These are phyloP conservation scores for Hortaea werneckii DNA, from an alignment of 2,329 filamentous ascomycete species.

Conservation along the genomic window DNA sequence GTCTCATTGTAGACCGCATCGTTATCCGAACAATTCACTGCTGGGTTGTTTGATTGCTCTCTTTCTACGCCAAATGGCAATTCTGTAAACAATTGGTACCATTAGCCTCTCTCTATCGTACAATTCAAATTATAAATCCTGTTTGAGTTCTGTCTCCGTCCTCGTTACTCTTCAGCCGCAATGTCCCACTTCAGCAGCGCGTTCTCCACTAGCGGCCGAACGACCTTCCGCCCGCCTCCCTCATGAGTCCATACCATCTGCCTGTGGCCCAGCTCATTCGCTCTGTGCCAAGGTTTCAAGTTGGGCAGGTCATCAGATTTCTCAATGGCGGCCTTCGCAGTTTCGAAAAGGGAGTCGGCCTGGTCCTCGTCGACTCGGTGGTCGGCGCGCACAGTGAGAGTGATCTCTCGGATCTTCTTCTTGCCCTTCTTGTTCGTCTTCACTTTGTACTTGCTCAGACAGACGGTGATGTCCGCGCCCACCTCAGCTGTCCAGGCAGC, in stretches of 20 bases:
- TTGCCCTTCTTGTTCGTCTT: constrained; percentile 29
- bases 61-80: too few relatives aligned
- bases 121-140: too few relatives aligned
- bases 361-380: constrained; percentile 35
- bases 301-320: constrained; percentile 26
- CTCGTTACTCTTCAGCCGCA: too few relatives aligned
- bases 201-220: constrained; percentile 37
- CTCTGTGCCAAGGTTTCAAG: constrained; percentile 35
- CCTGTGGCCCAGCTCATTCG: constrained; percentile 30
- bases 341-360: constrained; percentile 33
- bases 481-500: constrained; percentile 39
- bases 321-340: constrained; percentile 34
- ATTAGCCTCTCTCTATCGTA: too few relatives aligned
- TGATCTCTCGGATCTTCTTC: constrained; percentile 38
- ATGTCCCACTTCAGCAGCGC: constrained; percentile 32
- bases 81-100: too few relatives aligned
- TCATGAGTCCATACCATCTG: constrained; percentile 40
- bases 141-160: too few relatives aligned
- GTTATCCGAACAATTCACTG: too few relatives aligned
- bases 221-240: constrained; percentile 32
- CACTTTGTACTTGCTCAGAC: constrained; percentile 38
- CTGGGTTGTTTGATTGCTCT: too few relatives aligned
- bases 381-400: constrained; percentile 33
- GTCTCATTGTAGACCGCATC: too few relatives aligned
- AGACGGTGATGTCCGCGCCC: constrained; percentile 35